These are phyloP conservation scores for Aquanectria penicillioides DNA, from an alignment of 2,329 filamentous ascomycete species.

Conservation along the genomic window DNA sequence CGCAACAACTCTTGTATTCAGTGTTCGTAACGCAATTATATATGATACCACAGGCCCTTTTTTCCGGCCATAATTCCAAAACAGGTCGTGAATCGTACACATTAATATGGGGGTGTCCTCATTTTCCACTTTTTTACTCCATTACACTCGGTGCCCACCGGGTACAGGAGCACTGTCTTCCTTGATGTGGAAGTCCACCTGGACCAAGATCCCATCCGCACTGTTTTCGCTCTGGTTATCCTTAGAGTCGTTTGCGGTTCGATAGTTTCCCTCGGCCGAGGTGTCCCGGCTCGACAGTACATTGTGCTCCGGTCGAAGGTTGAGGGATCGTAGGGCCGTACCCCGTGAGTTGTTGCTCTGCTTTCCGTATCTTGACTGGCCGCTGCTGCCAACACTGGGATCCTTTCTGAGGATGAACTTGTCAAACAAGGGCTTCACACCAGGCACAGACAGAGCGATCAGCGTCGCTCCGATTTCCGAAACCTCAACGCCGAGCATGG, in stretches of 20 bases:
- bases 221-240: conserved; percentile 38
- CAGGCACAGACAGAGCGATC: conserved; percentile 61
- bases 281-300: conserved; percentile 41
- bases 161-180: conserved; percentile 29
- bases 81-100: background rate
- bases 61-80: background rate
- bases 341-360: conserved; percentile 33
- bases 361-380: conserved; percentile 37
- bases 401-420: conserved; percentile 43
- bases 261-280: conserved; percentile 37
- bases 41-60: background rate
- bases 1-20: too few relatives aligned
- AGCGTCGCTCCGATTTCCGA: conserved; percentile 61
- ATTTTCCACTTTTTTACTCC: background rate
- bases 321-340: conserved; percentile 44
- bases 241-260: conserved; percentile 27
- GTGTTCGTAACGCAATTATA: background rate
- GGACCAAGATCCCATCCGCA: conserved; percentile 47
- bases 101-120: background rate
- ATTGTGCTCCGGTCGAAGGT: conserved; percentile 43
- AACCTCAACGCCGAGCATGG: conserved; percentile 59
- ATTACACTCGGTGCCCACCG: background rate
- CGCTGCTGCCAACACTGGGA: conserved; percentile 28
- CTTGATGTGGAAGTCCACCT: conserved; percentile 50
- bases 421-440: conserved; percentile 59